phyloP scores from a whole-genome alignment of 257 asterid species.

The Nicotiana noctiflora region DNA sequence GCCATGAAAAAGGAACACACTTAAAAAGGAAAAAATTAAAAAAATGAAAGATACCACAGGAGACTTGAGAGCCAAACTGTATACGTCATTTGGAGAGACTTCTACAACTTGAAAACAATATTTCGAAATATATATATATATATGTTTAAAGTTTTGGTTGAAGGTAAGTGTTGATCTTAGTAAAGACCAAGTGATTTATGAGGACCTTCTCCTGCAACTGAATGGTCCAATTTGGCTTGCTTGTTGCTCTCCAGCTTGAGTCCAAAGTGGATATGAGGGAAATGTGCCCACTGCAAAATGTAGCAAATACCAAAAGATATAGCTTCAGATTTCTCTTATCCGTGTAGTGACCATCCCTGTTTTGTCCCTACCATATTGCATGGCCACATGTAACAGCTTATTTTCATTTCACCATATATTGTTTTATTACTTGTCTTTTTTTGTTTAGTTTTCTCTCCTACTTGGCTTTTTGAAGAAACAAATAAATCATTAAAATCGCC shows the following conservation, averaged over 20 bases:
- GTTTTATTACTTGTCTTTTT: neutral
- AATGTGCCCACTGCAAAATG: conserved; percentile 88
- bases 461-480: no score
- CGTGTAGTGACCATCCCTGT: neutral
- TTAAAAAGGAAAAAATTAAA: neutral
- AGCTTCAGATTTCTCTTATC: neutral
- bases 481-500: no score
- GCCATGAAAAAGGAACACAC: neutral
- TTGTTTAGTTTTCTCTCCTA: no score
- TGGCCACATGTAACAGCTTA: neutral
- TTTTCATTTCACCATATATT: neutral
- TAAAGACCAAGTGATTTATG: conserved; percentile 43
- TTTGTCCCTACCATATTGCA: neutral
- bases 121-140: neutral
- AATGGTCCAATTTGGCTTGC: conserved; percentile 64
- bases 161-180: neutral
- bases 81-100: neutral
- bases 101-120: neutral
- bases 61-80: neutral
- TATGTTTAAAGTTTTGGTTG: no score
- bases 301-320: neutral
- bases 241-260: conserved; percentile 1
- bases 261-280: conserved; percentile 88
- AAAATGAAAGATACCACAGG: neutral
- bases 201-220: conserved; percentile 23